A percentile compares a stretch with the other conserved stretches of the same genome.
phyloP scores from a whole-genome alignment of 208 protist genomes.

The Naegleria fowleri region DNA sequence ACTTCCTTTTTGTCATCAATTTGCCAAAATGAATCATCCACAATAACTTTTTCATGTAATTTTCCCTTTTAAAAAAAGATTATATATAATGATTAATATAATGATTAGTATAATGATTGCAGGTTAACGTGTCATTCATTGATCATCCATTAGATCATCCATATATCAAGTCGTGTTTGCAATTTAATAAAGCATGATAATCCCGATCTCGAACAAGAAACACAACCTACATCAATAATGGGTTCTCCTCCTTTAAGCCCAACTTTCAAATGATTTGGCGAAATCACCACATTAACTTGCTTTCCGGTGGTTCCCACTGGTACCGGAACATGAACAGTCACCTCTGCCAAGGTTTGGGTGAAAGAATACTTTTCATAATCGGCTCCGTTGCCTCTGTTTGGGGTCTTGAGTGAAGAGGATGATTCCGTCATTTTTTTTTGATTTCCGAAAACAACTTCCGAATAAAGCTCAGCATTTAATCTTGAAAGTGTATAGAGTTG shows the following conservation, averaged over 20 bases:
- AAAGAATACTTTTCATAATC: conserved; percentile 27
- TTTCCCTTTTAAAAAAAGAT: background rate
- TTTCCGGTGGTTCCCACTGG: conserved; percentile 31
- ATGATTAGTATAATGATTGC: too few species aligned
- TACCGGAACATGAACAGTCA: conserved; percentile 24
- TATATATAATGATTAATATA: too few species aligned
- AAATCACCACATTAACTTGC: conserved; percentile 15
- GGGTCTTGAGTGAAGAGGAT: background rate
- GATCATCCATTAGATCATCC: too few species aligned
- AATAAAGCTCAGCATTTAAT: too few species aligned
- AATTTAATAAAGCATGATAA: background rate
- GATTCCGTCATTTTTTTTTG: background rate
- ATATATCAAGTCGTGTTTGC: too few species aligned
- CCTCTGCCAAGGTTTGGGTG: conserved; percentile 31
- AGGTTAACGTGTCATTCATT: too few species aligned
- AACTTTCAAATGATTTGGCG: conserved; percentile 1
- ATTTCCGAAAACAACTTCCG: too few species aligned
- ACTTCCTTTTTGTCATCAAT: conserved; percentile 75
- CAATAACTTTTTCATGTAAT: conserved; percentile 16
- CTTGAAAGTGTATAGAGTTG: too few species aligned
- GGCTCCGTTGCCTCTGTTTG: background rate
- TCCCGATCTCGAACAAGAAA: background rate
- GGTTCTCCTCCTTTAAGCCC: background rate
- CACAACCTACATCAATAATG: conserved; percentile 31
- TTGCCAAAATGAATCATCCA: conserved; percentile 80